Evolutionary conservation across 2,329 filamentous ascomycete species (phyloP), one percentile per base, ranked within the genome.

Genomic region (Pezicula neosporulosa): DNA sequence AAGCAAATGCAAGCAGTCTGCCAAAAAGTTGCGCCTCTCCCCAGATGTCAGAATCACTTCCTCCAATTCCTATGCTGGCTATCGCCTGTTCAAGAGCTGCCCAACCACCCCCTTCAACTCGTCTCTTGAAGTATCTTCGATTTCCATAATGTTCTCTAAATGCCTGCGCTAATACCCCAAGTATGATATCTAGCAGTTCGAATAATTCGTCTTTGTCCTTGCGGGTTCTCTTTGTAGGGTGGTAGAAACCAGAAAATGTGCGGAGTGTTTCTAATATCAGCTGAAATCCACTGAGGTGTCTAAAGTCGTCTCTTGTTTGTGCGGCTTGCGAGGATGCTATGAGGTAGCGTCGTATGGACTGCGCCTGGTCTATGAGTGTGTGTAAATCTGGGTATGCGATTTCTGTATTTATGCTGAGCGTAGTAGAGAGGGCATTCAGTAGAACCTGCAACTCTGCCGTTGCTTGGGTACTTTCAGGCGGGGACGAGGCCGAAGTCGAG

Each of bases 111-210:
- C 82, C 85, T 52, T 89, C 81, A 28, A 95, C 83, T 58, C 83
- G 79, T 59, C 84, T 85, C 52, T 83, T 81, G 67, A 97, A 97
- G 72, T 93, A 97, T 60, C 89, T 83, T 63, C 86, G 82, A 70
- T 97, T 99, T 18, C 92, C 93, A 44, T 86, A 78, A 68, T 97
- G 91, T 43, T 84, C 83, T 49, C 83, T 81, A 58, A 99, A 79
- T 36, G 62, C 59, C 51, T 66, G 59, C 1, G 88, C 86, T 27
- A 97, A 72, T 13, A 94, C 82, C 30, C 83, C 83, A 37, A 94
- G 74, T n/a, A 87, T 78, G 8, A 79, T 79, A 62, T 90, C 82
- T 16, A 96, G 73, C 16, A 93, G 73, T 53, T 81, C 78, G 63
- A 90, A 88, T 51, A 89, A 74, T 42, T 77, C 76, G 51, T 76